Evolutionary conservation across 192 early-diverging fungal species (phyloP).

Genomic region (Dimargaris xerosporica): DNA sequence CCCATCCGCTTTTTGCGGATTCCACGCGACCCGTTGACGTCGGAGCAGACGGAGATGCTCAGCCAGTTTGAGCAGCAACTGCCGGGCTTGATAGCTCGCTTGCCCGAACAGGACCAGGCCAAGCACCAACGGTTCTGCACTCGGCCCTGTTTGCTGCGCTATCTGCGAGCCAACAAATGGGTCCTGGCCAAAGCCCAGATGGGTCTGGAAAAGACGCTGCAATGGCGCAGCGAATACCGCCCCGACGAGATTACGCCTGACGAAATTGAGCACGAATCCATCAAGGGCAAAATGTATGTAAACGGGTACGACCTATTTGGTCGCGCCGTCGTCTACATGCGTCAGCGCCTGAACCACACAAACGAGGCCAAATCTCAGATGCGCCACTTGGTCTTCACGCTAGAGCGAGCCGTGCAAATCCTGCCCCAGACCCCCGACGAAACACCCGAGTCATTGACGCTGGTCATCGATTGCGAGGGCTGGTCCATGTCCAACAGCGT

Average conservation of each 20-base stretch:
- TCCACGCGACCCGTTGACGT: slow-evolving; percentile 3
- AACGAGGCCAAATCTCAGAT: slow-evolving; percentile 57
- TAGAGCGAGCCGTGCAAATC: slow-evolving; percentile 58
- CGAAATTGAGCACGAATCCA: slow-evolving; percentile 56
- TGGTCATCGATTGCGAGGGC: slow-evolving; percentile 72
- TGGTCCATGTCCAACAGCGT: slow-evolving; percentile 49
- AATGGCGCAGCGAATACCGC: slow-evolving; percentile 59
- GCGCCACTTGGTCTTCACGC: slow-evolving; percentile 62
- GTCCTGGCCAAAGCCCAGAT: slow-evolving; percentile 41
- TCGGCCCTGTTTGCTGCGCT: slow-evolving; percentile 42
- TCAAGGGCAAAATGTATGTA: slow-evolving; percentile 70
- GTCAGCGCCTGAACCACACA: slow-evolving; percentile 66
- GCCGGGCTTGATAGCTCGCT: neutral
- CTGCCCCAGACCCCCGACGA: slow-evolving; percentile 30
- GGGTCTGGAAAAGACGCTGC: slow-evolving; percentile 55
- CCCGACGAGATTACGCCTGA: slow-evolving; percentile 55
- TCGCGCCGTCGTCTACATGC: slow-evolving; percentile 62
- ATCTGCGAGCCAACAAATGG: slow-evolving; percentile 59
- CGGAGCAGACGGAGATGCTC: slow-evolving; percentile 6
- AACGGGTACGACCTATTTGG: slow-evolving; percentile 68
- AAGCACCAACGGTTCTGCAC: slow-evolving; percentile 14
- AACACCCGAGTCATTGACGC: slow-evolving; percentile 49
- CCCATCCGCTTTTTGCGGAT: neutral
- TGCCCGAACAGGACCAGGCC: neutral
- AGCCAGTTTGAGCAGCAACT: slow-evolving; percentile 7